These are phyloP conservation scores for Rhizomucor miehei DNA, from an alignment of 371 early-diverging fungal genomes.

Conservation along the genomic window DNA sequence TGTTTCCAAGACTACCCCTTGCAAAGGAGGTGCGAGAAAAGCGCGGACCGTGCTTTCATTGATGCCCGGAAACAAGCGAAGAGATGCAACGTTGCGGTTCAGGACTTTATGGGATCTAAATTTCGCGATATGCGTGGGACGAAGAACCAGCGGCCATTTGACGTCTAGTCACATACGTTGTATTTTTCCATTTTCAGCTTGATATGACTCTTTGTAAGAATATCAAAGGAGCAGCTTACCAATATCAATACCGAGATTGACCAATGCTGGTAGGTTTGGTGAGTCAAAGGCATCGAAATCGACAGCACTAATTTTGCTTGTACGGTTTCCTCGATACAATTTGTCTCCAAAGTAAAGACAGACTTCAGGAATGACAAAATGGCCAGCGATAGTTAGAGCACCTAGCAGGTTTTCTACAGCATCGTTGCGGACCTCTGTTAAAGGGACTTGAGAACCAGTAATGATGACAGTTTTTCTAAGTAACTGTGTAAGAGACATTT, in stretches of 20 bases:
- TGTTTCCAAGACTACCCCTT: constrained; percentile 94
- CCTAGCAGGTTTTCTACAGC: constrained; percentile 95
- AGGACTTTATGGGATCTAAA: constrained; percentile 83
- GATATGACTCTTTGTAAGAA: not conserved
- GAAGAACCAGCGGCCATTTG: constrained; percentile 84
- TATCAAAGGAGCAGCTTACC: constrained; percentile 38
- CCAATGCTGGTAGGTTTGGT: constrained; percentile 89
- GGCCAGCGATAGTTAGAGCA: constrained; percentile 88
- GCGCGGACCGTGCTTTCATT: constrained; percentile 82
- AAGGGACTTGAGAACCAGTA: constrained; percentile 94
- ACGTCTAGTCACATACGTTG: constrained; percentile 61
- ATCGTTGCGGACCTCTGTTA: constrained; percentile 96
- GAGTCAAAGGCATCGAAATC: constrained; percentile 97
- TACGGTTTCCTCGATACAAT: constrained; percentile 93
- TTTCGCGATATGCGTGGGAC: constrained; percentile 81
- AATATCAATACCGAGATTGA: constrained; percentile 91
- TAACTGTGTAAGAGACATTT: not conserved
- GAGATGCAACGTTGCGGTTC: constrained; percentile 84
- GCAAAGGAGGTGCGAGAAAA: constrained; percentile 83
- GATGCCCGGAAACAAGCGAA: constrained; percentile 95
- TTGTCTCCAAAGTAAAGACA: constrained; percentile 92
- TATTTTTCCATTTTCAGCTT: too few relatives aligned
- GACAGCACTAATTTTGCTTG: constrained; percentile 90
- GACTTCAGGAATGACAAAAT: constrained; percentile 98
- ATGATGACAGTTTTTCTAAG: constrained; percentile 92